Conservation (phyloP, 1,284 basidiomycete species). For the Ceratorhiza oryzae-sativae region DNA sequence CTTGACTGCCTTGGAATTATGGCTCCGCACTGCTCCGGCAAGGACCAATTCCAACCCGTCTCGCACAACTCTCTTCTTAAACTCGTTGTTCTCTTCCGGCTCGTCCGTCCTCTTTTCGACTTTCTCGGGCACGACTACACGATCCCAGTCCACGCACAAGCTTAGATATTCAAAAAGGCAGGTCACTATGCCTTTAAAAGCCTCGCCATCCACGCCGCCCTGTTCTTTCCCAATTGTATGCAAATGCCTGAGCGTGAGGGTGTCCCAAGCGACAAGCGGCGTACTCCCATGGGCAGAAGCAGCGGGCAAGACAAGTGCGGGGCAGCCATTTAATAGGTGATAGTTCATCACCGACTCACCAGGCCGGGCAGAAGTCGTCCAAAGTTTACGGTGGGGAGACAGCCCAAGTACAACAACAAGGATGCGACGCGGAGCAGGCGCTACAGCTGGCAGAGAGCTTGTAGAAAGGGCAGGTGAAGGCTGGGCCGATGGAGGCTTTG, state of each 20-base stretch:
- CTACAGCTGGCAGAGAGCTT: neutral
- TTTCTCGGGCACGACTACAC: conserved; percentile 52
- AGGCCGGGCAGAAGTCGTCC: conserved; percentile 65
- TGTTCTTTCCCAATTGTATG: conserved; percentile 57
- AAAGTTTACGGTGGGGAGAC: conserved; percentile 64
- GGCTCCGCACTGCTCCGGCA: conserved; percentile 62
- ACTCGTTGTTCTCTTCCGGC: neutral
- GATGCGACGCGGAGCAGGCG: conserved; percentile 57
- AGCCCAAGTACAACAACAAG: conserved; percentile 63
- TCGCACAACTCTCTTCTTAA: conserved; percentile 55
- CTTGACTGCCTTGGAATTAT: conserved; percentile 62
- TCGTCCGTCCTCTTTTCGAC: conserved; percentile 45
- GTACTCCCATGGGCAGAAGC: conserved; percentile 56
- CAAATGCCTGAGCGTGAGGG: conserved; percentile 63
- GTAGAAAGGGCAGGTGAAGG: conserved; percentile 53
- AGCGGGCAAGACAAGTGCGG: conserved; percentile 64
- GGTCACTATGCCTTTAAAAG: conserved; percentile 61
- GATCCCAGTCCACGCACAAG: conserved; percentile 67
- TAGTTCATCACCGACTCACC: conserved; percentile 69
- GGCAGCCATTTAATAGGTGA: conserved; percentile 66
- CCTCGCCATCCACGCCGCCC: conserved; percentile 45
- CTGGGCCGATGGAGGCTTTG: conserved; percentile 9
- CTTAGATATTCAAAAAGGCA: conserved; percentile 66
- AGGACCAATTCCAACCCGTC: conserved; percentile 61
- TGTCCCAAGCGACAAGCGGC: conserved; percentile 68